A percentile compares a stretch with the other conserved stretches of the same genome.
Evolutionary conservation across 2,329 filamentous ascomycete species (phyloP).

Genomic region (Cadophora sp.): DNA sequence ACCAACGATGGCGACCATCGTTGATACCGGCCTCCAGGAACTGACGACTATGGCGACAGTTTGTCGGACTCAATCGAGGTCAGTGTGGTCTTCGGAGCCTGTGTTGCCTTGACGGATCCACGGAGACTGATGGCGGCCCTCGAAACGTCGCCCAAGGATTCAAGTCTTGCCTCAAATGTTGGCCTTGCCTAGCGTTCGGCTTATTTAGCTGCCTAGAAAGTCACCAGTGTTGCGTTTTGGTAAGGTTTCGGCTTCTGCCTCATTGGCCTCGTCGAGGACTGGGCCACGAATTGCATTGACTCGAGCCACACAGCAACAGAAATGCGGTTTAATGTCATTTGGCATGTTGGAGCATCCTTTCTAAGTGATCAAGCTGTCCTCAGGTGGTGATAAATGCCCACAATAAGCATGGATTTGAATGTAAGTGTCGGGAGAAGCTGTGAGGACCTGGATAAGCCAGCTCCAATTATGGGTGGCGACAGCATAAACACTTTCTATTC

Average conservation of each 20-base stretch:
- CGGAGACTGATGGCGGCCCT: not conserved
- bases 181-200: not conserved
- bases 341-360: constrained; percentile 56
- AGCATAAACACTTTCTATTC: not conserved
- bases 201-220: not conserved
- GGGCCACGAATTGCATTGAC: constrained; percentile 30
- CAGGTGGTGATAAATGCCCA: constrained; percentile 66
- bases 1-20: not conserved
- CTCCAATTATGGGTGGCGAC: constrained; percentile 53
- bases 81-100: not conserved
- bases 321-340: constrained; percentile 26
- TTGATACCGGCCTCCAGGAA: constrained; percentile 1
- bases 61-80: constrained; percentile 21
- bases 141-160: not conserved
- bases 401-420: constrained; percentile 18
- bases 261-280: constrained; percentile 26
- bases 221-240: not conserved
- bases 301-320: constrained; percentile 30
- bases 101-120: not conserved
- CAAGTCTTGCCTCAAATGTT: not conserved
- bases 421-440: not conserved
- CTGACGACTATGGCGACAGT: constrained; percentile 27
- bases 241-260: constrained; percentile 32
- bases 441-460: not conserved
- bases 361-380: constrained; percentile 67